A percentile compares a stretch with the other conserved stretches of the same genome.
phyloP scores from a whole-genome alignment of 1,139 yeast species.

The Debaryomyces sp. region DNA sequence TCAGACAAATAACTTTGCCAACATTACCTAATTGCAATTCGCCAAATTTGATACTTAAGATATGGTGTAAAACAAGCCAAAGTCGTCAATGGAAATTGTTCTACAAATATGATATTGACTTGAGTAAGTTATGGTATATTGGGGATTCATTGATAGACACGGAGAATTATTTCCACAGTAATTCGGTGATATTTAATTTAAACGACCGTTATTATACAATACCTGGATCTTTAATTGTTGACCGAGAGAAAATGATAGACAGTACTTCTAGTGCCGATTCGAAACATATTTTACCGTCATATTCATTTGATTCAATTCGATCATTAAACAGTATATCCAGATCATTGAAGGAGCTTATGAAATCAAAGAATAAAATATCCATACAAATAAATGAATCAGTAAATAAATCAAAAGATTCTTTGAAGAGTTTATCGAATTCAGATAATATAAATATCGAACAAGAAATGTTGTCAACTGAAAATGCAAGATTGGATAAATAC shows the following conservation, averaged over 20 bases:
- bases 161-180: slow-evolving; percentile 25
- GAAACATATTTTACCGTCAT: slow-evolving; percentile 20
- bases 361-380: slow-evolving; percentile 21
- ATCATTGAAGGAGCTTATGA: slow-evolving; percentile 34
- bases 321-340: slow-evolving; percentile 31
- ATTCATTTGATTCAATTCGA: slow-evolving; percentile 40
- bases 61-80: slow-evolving; percentile 23
- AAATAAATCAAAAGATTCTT: slow-evolving; percentile 13
- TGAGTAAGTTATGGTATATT: slow-evolving; percentile 19
- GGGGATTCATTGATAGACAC: slow-evolving; percentile 14
- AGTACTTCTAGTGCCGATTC: not conserved
- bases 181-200: slow-evolving; percentile 29
- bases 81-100: slow-evolving; percentile 25
- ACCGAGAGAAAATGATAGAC: slow-evolving; percentile 1
- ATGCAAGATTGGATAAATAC: slow-evolving; percentile 12
- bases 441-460: slow-evolving; percentile 5
- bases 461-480: not conserved
- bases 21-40: slow-evolving; percentile 13
- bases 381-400: slow-evolving; percentile 19
- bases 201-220: slow-evolving; percentile 26
- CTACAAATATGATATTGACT: slow-evolving; percentile 22
- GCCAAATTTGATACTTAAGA: slow-evolving; percentile 21
- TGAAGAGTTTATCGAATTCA: slow-evolving; percentile 1
- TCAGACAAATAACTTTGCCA: slow-evolving; percentile 33
- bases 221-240: slow-evolving; percentile 14